Conservation (phyloP, 805 yeast species). For the Yamadazyma laniorum region DNA sequence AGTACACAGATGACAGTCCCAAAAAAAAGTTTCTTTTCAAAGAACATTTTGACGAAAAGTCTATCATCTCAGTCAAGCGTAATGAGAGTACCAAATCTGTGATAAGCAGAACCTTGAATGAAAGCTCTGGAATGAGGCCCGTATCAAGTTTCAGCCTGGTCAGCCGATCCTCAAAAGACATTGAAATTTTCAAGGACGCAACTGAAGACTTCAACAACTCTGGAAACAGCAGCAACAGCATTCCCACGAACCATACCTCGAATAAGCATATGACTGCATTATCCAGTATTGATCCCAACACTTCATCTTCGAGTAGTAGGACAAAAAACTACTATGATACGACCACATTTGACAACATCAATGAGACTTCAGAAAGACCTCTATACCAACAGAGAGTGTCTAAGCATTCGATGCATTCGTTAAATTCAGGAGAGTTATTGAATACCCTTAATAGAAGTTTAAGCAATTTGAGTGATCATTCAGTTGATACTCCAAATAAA, state of each 20-base stretch:
- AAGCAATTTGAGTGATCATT: not conserved
- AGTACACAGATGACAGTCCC: slow-evolving; percentile 17
- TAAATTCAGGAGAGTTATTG: slow-evolving; percentile 29
- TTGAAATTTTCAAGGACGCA: slow-evolving; percentile 1
- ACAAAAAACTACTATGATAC: slow-evolving; percentile 6
- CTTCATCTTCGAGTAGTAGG: not conserved
- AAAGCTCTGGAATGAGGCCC: too few relatives aligned
- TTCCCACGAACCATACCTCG: not conserved
- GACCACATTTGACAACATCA: slow-evolving; percentile 2
- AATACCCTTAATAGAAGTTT: slow-evolving; percentile 17
- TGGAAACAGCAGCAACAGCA: not conserved
- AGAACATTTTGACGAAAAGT: slow-evolving; percentile 28
- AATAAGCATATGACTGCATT: not conserved
- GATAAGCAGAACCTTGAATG: slow-evolving; percentile 15
- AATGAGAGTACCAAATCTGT: slow-evolving; percentile 10
- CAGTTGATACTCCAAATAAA: slow-evolving; percentile 1
- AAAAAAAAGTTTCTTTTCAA: slow-evolving; percentile 21
- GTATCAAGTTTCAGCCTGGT: not conserved
- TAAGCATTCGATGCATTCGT: slow-evolving; percentile 4
- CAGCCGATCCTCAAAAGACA: slow-evolving; percentile 1
- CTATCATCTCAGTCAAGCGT: slow-evolving; percentile 6
- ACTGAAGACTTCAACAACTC: not conserved
- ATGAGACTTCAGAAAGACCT: slow-evolving; percentile 14
- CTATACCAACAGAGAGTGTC: slow-evolving; percentile 1
- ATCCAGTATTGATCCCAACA: not conserved